Evolutionary conservation across 805 yeast species (phyloP).

Genomic region (Metschnikowia matae): DNA sequence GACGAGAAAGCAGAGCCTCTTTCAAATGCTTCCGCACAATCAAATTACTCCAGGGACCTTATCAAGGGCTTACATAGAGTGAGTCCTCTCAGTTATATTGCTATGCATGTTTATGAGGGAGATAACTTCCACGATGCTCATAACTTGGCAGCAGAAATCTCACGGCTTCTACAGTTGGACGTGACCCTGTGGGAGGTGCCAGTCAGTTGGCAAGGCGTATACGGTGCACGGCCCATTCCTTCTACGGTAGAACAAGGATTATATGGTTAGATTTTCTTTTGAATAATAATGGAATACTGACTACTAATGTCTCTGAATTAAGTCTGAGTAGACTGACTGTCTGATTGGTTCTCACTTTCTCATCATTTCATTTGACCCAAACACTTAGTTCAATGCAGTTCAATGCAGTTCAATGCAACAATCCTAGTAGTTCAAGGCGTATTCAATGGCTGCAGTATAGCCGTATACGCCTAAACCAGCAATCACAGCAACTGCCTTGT

Average conservation of each 20-base stretch:
- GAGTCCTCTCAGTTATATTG: slow-evolving; percentile 37
- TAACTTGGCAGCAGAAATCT: slow-evolving; percentile 39
- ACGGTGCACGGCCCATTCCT: slow-evolving; percentile 70
- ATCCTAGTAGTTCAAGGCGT: slow-evolving; percentile 33
- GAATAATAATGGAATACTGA: not conserved
- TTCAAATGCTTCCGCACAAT: slow-evolving; percentile 7
- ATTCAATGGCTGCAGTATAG: slow-evolving; percentile 38
- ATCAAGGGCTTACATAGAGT: slow-evolving; percentile 8
- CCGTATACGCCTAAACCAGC: slow-evolving; percentile 42
- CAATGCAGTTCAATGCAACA: not conserved
- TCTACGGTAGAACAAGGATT: slow-evolving; percentile 73
- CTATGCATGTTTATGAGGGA: slow-evolving; percentile 79
- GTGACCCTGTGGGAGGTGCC: slow-evolving; percentile 48
- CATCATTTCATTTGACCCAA: not conserved
- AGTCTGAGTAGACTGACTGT: not conserved
- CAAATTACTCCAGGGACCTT: slow-evolving; percentile 14
- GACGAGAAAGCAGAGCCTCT: slow-evolving; percentile 7
- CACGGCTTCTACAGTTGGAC: slow-evolving; percentile 23
- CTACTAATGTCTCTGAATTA: not conserved
- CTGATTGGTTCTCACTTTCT: not conserved
- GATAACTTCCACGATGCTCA: slow-evolving; percentile 77
- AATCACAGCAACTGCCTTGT: slow-evolving; percentile 45
- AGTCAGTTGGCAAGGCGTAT: slow-evolving; percentile 78
- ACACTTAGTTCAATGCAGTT: too few species aligned
- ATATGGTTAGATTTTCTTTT: slow-evolving; percentile 41